Percentiles rank a stretch among this genome's conserved stretches.
Conservation (phyloP, 176 grass and related monocot species). For the Poa annua region DNA sequence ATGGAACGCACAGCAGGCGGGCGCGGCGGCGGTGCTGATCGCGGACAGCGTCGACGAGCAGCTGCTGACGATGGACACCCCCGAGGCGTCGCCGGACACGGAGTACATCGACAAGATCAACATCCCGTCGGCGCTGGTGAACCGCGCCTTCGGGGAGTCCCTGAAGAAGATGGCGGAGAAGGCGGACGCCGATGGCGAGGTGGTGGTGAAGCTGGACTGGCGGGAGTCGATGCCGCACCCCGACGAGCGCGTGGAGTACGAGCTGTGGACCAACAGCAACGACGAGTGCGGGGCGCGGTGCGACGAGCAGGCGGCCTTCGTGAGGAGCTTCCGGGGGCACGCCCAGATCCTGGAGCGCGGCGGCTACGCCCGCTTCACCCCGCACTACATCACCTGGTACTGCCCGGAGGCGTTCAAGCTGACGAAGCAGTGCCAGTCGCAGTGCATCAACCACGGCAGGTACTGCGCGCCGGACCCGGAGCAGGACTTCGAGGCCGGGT, state of each 20-base stretch:
- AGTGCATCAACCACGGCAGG: conserved; percentile 93
- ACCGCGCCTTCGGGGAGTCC: conserved; percentile 65
- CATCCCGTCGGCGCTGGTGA: conserved; percentile 83
- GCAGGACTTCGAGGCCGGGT: conserved; percentile 75
- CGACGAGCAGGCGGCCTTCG: conserved; percentile 81
- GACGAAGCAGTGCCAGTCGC: conserved; percentile 68
- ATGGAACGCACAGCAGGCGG: conserved; percentile 90
- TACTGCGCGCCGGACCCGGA: conserved; percentile 97
- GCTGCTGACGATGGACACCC: conserved; percentile 94
- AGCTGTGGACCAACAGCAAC: conserved; percentile 99
- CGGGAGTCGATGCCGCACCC: conserved; percentile 95
- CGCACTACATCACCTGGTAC: conserved; percentile 99
- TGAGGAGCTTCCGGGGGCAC: conserved; percentile 71
- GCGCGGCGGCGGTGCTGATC: conserved; percentile 81
- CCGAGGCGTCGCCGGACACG: conserved; percentile 49
- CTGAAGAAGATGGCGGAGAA: conserved; percentile 56
- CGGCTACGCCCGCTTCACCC: conserved; percentile 77
- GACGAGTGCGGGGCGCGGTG: conserved; percentile 85
- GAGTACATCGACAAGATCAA: conserved; percentile 77
- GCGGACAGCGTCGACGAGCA: conserved; percentile 80
- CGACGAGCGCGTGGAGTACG: conserved; percentile 92
- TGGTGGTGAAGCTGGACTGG: conserved; percentile 90
- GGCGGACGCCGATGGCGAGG: conserved; percentile 39
- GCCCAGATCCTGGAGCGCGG: conserved; percentile 84
- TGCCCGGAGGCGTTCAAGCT: conserved; percentile 74